Base-by-base conservation (phyloP, 345 rosid species). In the Clarkia xantiana region DNA sequence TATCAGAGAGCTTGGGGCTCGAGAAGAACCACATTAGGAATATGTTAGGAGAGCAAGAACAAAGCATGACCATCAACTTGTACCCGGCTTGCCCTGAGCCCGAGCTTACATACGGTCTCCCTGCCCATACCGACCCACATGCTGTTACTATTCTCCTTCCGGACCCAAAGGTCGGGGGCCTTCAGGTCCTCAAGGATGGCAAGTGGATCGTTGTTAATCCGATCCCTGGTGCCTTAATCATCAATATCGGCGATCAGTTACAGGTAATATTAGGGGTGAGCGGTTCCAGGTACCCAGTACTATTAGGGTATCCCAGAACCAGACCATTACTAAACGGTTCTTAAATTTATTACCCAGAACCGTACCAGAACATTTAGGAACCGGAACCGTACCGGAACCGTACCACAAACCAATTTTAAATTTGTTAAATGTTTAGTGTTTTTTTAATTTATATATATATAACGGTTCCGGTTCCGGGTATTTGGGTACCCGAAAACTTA, bases 41-140 rank as follows among this genome's bases (percentile, higher is more conserved):
- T 0, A 75, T 71, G 2, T 43, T 81, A 19, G 94, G 95, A 3
- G 90, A 78, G n/a, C 95, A 89, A 60, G 97, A 90, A 6, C 97
- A 89, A 62, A 95, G 85, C 62, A 89, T 89, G 97, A 94, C 97
- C 12, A 70, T 89, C 3, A 89, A 89, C 67, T 89, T 63, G 47
- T 89, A 89, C 60, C 97, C 97, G 4, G 86, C 85, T 5, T 89
- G 97, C 60, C 97, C 97, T 3, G 56, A 82, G 56, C 97, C 97
- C 14, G 97, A 89, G 23, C 75, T 89, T 9, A 89, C 97, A 29
- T 85, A 76, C 49, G 97, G 97, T 10, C 69, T 89, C 52, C 97
- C 95, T 4, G 81, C 71, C 19, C 97, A 89, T 58, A 85, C 97
- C 0, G 97, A 89, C 75, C 97, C 97, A 0, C 85, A 89, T 23